These are phyloP conservation scores for Sporisorium sorghi DNA, from an alignment of 1,284 basidiomycete species.

Conservation along the genomic window DNA sequence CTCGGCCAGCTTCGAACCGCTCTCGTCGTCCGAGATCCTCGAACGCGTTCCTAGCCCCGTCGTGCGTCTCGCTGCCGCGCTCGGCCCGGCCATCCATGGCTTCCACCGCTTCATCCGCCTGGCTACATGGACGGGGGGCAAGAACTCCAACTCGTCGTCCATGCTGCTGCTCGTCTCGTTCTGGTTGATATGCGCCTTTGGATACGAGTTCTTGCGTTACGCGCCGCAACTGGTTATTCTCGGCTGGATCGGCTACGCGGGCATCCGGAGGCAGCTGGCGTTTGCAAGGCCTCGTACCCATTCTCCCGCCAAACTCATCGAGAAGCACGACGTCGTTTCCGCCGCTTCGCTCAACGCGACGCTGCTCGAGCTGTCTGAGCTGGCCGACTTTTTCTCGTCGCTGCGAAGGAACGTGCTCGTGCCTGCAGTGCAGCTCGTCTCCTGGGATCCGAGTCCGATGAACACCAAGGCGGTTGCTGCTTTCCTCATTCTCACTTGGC, in stretches of 20 bases:
- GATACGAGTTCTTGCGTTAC: slow-evolving; percentile 65
- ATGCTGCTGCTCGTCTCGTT: slow-evolving; percentile 62
- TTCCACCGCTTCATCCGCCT: slow-evolving; percentile 57
- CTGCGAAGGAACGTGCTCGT: slow-evolving; percentile 45
- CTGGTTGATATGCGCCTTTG: slow-evolving; percentile 60
- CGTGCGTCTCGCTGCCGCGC: slow-evolving; percentile 47
- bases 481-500: slow-evolving; percentile 65
- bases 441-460: slow-evolving; percentile 52
- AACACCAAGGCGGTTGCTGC: slow-evolving; percentile 51
- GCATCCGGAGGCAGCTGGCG: slow-evolving; percentile 44
- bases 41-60: slow-evolving; percentile 55
- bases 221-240: slow-evolving; percentile 61
- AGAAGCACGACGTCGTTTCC: slow-evolving; percentile 39
- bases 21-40: slow-evolving; percentile 50
- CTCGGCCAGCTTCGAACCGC: slow-evolving; percentile 40
- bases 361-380: slow-evolving; percentile 59
- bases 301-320: slow-evolving; percentile 23
- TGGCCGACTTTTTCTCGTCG: slow-evolving; percentile 63
- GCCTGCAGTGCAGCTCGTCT: slow-evolving; percentile 52
- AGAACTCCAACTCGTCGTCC: slow-evolving; percentile 47
- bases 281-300: slow-evolving; percentile 35
- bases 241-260: slow-evolving; percentile 51
- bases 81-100: slow-evolving; percentile 53
- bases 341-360: slow-evolving; percentile 53
- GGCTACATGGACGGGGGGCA: slow-evolving; percentile 64